These are phyloP conservation scores for Daldinia grandis DNA, from an alignment of 495 filamentous ascomycete species.

Conservation along the genomic window DNA sequence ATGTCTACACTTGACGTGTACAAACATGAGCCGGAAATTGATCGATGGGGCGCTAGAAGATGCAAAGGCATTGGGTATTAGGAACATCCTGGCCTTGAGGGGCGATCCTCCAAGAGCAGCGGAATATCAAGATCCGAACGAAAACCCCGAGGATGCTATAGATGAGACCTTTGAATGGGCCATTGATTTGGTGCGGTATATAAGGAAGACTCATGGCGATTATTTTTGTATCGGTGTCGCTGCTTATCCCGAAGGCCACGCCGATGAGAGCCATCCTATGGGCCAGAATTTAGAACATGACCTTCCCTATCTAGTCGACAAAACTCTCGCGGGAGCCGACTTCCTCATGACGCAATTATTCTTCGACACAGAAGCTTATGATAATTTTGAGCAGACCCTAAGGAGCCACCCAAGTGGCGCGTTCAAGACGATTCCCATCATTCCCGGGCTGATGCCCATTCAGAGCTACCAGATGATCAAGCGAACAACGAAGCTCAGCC, in stretches of 20 bases:
- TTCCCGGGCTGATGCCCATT: conserved; percentile 96
- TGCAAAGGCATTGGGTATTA: conserved; percentile 89
- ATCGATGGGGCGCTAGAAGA: conserved; percentile 91
- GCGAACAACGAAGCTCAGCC: conserved; percentile 92
- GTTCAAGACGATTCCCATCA: conserved; percentile 89
- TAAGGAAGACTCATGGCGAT: conserved; percentile 82
- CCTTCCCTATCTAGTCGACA: conserved; percentile 89
- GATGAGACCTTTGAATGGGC: conserved; percentile 90
- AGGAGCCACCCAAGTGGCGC: conserved; percentile 83
- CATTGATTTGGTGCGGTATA: conserved; percentile 89
- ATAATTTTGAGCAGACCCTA: conserved; percentile 77
- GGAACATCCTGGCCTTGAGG: conserved; percentile 92
- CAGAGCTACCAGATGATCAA: conserved; percentile 97
- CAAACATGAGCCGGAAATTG: conserved; percentile 89
- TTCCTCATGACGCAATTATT: conserved; percentile 99
- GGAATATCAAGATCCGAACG: conserved; percentile 74
- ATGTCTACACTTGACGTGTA: conserved; percentile 95
- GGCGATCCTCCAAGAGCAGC: conserved; percentile 92
- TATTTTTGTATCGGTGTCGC: conserved; percentile 98
- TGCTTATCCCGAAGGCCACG: conserved; percentile 93
- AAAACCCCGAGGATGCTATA: conserved; percentile 52
- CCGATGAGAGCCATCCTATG: conserved; percentile 83
- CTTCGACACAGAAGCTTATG: conserved; percentile 86
- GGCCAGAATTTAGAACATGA: conserved; percentile 82
- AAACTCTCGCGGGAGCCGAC: conserved; percentile 89